Conservation (phyloP, 1,284 basidiomycete species). For the Ustilago esculenta region DNA sequence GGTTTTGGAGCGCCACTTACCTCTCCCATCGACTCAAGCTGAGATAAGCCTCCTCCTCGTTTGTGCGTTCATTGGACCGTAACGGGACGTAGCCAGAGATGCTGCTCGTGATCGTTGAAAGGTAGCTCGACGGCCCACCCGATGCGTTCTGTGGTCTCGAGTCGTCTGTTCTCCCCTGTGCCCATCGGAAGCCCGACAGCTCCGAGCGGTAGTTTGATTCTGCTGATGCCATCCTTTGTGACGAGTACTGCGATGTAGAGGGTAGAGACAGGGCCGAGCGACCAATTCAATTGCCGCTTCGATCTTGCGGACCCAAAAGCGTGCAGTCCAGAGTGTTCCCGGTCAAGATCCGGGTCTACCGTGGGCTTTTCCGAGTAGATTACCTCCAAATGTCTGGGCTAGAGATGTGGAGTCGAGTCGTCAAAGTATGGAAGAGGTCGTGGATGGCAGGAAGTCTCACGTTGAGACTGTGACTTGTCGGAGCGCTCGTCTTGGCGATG, state of each 20-base stretch:
- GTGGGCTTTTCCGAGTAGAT: too few species aligned
- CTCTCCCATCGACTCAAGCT: slow-evolving; percentile 65
- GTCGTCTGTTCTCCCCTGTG: slow-evolving; percentile 56
- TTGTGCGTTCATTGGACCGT: slow-evolving; percentile 80
- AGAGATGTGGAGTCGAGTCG: too few species aligned
- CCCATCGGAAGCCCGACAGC: slow-evolving; percentile 59
- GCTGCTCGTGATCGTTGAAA: slow-evolving; percentile 70
- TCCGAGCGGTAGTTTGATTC: slow-evolving; percentile 55
- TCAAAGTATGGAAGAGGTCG: too few species aligned
- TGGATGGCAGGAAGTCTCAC: too few species aligned
- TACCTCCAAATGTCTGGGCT: too few species aligned
- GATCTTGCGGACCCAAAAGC: too few species aligned
- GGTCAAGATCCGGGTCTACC: too few species aligned
- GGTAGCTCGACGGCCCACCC: slow-evolving; percentile 32
- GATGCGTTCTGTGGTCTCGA: slow-evolving; percentile 28
- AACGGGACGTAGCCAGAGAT: slow-evolving; percentile 84
- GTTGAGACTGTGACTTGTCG: background rate
- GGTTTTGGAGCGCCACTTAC: slow-evolving; percentile 25
- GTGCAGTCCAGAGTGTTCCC: too few species aligned
- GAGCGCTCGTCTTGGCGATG: background rate
- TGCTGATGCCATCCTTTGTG: slow-evolving; percentile 23
- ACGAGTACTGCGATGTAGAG: too few species aligned
- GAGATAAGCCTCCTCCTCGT: slow-evolving; percentile 94
- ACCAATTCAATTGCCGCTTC: too few species aligned
- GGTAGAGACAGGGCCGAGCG: too few species aligned